These are phyloP conservation scores for Inonotus hispidus DNA, from an alignment of 1,284 basidiomycete genomes.

Conservation along the genomic window DNA sequence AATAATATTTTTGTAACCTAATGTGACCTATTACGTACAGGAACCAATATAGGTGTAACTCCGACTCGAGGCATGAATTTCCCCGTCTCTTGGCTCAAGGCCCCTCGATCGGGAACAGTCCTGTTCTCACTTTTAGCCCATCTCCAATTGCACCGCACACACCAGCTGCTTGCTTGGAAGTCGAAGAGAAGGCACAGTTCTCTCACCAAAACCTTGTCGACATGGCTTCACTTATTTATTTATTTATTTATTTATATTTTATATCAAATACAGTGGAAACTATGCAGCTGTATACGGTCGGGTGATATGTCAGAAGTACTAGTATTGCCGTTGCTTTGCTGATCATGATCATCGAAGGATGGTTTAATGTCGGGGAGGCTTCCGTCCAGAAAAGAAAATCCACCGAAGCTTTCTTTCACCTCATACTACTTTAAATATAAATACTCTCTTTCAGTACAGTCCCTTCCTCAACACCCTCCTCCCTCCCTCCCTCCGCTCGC, in stretches of 20 bases:
- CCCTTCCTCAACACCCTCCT: neutral
- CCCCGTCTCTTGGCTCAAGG: neutral
- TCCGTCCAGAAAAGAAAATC: conserved; percentile 1
- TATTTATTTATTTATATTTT: no score
- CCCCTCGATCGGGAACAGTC: neutral
- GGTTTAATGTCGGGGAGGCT: neutral
- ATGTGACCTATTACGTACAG: neutral
- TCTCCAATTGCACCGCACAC: neutral
- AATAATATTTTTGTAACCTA: neutral
- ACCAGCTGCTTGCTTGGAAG: neutral
- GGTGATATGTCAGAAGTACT: no score
- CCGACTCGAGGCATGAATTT: neutral
- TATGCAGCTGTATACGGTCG: no score
- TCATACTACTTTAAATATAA: conserved; percentile 1
- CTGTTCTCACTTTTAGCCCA: neutral
- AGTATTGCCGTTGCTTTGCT: no score
- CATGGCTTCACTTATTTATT: no score
- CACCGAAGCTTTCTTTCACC: neutral
- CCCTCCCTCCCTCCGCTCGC: neutral
- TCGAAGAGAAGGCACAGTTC: neutral
- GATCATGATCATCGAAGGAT: conserved; percentile 2
- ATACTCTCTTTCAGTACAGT: conserved; percentile 5
- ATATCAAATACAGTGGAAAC: no score
- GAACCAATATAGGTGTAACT: neutral
- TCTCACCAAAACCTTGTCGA: neutral